Evolutionary conservation across 2,329 filamentous ascomycete genomes (phyloP), one percentile per base, ranked within the genome.

Genomic region (Fusarium algeriense): DNA sequence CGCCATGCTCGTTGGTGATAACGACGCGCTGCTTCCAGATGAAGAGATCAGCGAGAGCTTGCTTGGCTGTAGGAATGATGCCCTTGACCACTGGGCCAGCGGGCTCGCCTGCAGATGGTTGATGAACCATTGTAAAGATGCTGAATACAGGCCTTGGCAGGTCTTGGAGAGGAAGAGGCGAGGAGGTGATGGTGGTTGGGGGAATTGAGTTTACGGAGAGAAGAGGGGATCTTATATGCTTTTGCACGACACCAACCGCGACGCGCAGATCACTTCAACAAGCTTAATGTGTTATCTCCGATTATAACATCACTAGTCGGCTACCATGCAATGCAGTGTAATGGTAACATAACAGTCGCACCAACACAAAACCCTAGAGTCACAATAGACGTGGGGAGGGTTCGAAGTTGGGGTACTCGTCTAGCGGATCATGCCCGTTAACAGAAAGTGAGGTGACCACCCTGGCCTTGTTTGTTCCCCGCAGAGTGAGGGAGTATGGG

Each of bases 1-100:
- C 91, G 63, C 91, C 91, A 74, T 86, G 83, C 34, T 89, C 86
- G 70, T 91, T 92, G 59, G 83, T 87, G 62, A 92, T 85, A 41
- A 91, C 87, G 14, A 93, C 89, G 64, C 92, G 87, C 81, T 93
- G 90, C 80, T 92, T 90, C 91, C 91, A 94, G 74, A 85, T 86
- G 83, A 93, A 92, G 65, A 93, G 86, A 74, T 93, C 91, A 14
- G 80, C 79, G 73, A 87, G 84, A 38, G 88, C 84, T 78, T 93
- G 91, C 76, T 88, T 91, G 14, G 90, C 89, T 2, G 90, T 91
- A 32, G 91, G 84, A 41, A 89, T 67, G 53, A 89, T 85, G 44
- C 92, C 92, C 80, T 88, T 89, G 37, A 90, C 90, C 64, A 93
- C 79, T 23, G 90, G 89, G 69, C 93, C 91, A 58, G 91, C 91